Base-by-base conservation (phyloP, 2,329 filamentous ascomycete species). In the Xylaria hypoxylon region DNA sequence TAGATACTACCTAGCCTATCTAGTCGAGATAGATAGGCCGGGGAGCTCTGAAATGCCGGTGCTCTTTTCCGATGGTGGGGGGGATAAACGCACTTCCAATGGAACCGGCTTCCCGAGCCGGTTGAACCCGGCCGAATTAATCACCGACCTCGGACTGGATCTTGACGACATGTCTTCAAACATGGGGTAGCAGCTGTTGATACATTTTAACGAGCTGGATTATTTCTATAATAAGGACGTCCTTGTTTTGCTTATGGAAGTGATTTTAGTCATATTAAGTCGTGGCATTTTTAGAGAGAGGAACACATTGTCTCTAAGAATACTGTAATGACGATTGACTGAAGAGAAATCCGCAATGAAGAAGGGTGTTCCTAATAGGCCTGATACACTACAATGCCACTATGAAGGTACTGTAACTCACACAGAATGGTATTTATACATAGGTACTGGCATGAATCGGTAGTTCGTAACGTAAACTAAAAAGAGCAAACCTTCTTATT, bases 21-120 rank as follows among this genome's bases (percentile, higher is more conserved):
- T n/a, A 19, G 5, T 11, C 1, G 2, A 24, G n/a, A n/a, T n/a
- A n/a, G n/a, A n/a, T n/a, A 22, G 10, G 40, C 44, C 22, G 44
- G 19, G 57, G 50, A 60, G 57, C 57, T 59, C 56, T 57, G 70
- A 73, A 72, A 71, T 74, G 72, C 73, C 73, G 72, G 68, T 64
- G 24, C 55, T 56, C 59, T 33, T 42, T 73, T 73, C 72, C 71
- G 72, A 62, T 58, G 66, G 68, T 67, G 71, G 59, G 68, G 62
- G 68, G 72, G 63, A 64, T 67, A 65, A 67, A 67, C 59, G 47
- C 62, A 65, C 40, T 60, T 55, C 68, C 58, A 52, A 19, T 47
- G 52, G 24, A 35, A 17, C 51, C 64, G 58, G 67, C 33, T 64
- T 24, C 10, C 42, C 62, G 56, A 52, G 42, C 61, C 64, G 56